Percentiles rank a stretch among this genome's conserved stretches.
Evolutionary conservation across 148 eudicot species (phyloP).

Genomic region (Rhododendron ovatum): DNA sequence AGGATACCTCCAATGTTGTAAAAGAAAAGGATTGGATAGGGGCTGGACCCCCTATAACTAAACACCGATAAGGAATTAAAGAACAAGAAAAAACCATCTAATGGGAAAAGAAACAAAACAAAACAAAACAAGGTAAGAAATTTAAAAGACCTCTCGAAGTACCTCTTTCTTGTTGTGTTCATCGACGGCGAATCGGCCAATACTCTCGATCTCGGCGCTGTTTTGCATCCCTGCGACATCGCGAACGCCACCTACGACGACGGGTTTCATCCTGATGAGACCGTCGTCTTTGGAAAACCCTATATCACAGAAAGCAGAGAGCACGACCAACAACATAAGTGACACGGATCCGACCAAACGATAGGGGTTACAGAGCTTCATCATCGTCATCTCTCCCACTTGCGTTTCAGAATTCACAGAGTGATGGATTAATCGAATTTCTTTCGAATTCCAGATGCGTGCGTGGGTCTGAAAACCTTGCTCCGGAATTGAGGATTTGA

Average conservation of each 20-base stretch:
- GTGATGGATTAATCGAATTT: neutral
- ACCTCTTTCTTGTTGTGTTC: conserved; percentile 57
- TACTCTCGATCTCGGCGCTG: conserved; percentile 32
- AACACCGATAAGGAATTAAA: neutral
- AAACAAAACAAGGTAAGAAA: neutral
- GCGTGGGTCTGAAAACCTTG: neutral
- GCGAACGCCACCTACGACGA: conserved; percentile 20
- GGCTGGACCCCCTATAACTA: neutral
- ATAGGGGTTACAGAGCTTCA: neutral
- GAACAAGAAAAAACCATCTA: neutral
- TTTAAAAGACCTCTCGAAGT: neutral
- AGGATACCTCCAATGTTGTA: neutral
- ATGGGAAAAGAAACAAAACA: neutral
- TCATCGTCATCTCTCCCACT: neutral
- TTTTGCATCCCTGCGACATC: conserved; percentile 10
- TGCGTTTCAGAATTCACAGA: neutral
- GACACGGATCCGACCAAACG: neutral
- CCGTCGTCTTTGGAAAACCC: conserved; percentile 34
- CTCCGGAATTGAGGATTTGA: neutral
- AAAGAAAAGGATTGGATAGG: neutral
- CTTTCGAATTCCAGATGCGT: neutral
- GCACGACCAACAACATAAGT: conserved; percentile 5
- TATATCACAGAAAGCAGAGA: conserved; percentile 18
- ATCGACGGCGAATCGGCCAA: conserved; percentile 55
- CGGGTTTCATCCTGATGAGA: conserved; percentile 31